phyloP scores from a whole-genome alignment of 1,284 basidiomycete species.

The Pseudozyma tsukubaensis region DNA sequence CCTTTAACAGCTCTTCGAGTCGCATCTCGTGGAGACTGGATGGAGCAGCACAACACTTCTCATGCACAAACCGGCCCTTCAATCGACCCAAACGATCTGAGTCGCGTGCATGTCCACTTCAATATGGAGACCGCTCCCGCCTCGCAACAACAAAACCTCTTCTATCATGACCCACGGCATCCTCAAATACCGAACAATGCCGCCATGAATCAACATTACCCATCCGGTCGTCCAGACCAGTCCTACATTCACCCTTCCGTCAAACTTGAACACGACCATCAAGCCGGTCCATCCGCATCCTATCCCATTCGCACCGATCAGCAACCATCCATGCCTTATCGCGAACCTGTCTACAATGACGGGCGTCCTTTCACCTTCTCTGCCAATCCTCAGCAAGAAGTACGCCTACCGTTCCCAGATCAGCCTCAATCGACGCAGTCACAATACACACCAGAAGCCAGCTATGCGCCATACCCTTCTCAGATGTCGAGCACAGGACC shows the following conservation, averaged over 20 bases:
- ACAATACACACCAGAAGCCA: conserved; percentile 11
- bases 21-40: conserved; percentile 12
- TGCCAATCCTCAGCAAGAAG: conserved; percentile 18
- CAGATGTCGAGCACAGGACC: conserved; percentile 11
- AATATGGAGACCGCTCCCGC: conserved; percentile 36
- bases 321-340: conserved; percentile 22
- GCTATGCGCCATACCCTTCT: conserved; percentile 20
- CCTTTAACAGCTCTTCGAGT: conserved; percentile 2
- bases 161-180: conserved; percentile 41
- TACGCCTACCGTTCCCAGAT: conserved; percentile 15
- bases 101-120: conserved; percentile 1
- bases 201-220: conserved; percentile 17
- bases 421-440: conserved; percentile 8
- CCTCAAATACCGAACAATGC: conserved; percentile 12
- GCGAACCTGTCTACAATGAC: conserved; percentile 19
- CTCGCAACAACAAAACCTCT: conserved; percentile 28
- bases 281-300: conserved; percentile 18
- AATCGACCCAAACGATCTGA: background rate
- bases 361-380: conserved; percentile 18
- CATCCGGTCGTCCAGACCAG: conserved; percentile 13
- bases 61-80: conserved; percentile 8
- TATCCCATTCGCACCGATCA: conserved; percentile 15
- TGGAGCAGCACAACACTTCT: conserved; percentile 26
- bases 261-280: conserved; percentile 20
- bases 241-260: conserved; percentile 11